Evolutionary conservation across 495 filamentous ascomycete genomes (phyloP), one percentile per base, ranked within the genome.

Genomic region (Aspergillus egyptiacus): DNA sequence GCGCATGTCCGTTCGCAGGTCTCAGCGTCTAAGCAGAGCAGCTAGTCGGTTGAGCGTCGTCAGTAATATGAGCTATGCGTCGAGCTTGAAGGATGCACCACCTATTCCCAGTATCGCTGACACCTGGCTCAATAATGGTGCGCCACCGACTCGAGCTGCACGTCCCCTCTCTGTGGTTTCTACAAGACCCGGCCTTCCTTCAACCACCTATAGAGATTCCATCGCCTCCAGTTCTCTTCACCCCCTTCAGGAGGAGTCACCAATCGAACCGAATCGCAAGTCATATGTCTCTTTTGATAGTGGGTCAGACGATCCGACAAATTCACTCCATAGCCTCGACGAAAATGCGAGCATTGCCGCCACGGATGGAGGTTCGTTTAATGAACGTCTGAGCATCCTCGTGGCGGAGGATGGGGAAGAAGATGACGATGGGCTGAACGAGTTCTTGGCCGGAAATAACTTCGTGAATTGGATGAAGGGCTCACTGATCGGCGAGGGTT

Each of bases 391-490:
- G 41, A 82, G 75, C 36, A 64, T 78, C 35, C 73, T 80, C 11
- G 74, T 85, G 22, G 77, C 75, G 4, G 80, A 83, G 48, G 91
- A 96, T 59, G 91, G 87, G 18, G 90, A 95, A 63, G 91, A 95
- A 54, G 81, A 84, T 14, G 87, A 89, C 57, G 81, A 82, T 55
- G 84, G 83, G 45, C 73, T 91, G 5, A 83, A 88, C 52, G 81
- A 83, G 28, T 95, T 95, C 73, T 74, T 96, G 31, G 84, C 89
- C 31, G 89, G 88, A 27, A 91, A 96, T 60, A 89, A 88, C 22
- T 96, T 93, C 80, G 88, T 94, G 69, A 89, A 91, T 61, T 99
- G 95, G 90, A 99, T 99, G 89, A 95, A 96, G 69, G 93, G 93
- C 59, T 88, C 90, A 11, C 70, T 97, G 38, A 99, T 99, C 57